A percentile compares a stretch with the other conserved stretches of the same genome.
Evolutionary conservation across 179 eudicot species (phyloP).

Genomic region (Corrigiola litoralis): DNA sequence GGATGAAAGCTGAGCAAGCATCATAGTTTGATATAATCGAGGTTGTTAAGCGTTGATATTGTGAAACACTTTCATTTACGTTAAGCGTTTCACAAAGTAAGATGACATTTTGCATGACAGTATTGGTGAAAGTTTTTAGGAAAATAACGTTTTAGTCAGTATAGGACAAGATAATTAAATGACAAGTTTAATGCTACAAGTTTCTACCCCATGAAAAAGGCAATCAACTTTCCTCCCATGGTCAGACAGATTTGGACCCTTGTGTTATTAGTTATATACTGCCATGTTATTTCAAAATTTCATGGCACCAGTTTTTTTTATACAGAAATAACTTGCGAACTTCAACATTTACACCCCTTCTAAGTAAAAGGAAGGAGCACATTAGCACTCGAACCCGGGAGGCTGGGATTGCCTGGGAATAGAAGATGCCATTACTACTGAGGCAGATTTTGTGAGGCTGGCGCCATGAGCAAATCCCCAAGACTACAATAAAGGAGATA

Average conservation of each 20-base stretch:
- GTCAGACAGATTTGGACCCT: background rate
- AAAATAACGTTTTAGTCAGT: constrained; percentile 4
- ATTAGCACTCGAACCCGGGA: background rate
- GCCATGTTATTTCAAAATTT: constrained; percentile 9
- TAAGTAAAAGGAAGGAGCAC: too few species aligned
- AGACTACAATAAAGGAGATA: background rate
- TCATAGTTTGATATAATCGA: constrained; percentile 4
- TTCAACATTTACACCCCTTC: too few species aligned
- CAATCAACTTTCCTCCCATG: background rate
- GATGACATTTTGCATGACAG: constrained; percentile 17
- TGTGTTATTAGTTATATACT: constrained; percentile 12
- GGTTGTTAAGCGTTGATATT: constrained; percentile 7
- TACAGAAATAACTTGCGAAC: too few species aligned
- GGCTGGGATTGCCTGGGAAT: background rate
- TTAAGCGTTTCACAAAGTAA: background rate
- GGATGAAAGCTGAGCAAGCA: background rate
- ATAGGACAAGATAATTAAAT: constrained; percentile 21
- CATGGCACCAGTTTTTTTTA: background rate
- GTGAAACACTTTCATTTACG: constrained; percentile 6
- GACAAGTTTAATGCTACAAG: constrained; percentile 13
- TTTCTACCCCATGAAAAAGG: constrained; percentile 14
- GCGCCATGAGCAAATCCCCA: background rate
- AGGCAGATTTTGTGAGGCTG: background rate
- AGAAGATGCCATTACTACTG: background rate
- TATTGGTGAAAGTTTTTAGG: constrained; percentile 11